Conservation (phyloP, 75 land plant species). For the Isoetes taiwanensis region DNA sequence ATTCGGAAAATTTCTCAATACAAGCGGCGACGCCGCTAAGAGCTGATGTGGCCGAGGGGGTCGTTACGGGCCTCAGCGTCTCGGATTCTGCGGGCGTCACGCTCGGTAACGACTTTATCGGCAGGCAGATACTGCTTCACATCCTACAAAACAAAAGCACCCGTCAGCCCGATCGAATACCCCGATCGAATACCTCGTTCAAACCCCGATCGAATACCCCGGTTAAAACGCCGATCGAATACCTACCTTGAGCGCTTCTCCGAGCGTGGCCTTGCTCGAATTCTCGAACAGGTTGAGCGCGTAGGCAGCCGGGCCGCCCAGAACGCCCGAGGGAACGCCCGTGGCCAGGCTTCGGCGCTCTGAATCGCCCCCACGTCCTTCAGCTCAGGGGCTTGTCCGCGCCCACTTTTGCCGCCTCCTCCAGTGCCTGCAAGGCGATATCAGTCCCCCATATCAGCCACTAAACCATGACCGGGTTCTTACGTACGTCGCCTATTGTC, state of each 20-base stretch:
- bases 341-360: constrained; percentile 4
- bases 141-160: too few species aligned
- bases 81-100: background rate
- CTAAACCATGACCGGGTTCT: background rate
- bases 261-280: background rate
- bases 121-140: background rate
- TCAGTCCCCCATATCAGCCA: background rate
- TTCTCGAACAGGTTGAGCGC: background rate
- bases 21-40: background rate
- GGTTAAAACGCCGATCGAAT: background rate
- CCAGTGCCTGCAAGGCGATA: constrained; percentile 1
- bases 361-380: background rate
- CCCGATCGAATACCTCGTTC: too few species aligned
- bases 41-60: background rate
- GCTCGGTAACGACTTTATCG: background rate
- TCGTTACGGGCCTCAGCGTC: background rate
- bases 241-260: background rate
- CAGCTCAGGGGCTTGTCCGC: constrained; percentile 1
- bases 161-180: too few species aligned
- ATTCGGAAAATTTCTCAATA: background rate
- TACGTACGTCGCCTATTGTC: constrained; percentile 2
- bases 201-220: too few species aligned
- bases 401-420: background rate
- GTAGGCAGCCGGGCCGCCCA: background rate
- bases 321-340: background rate